Evolutionary conservation across 768 basidiomycete genomes (phyloP), one percentile per base, ranked within the genome.

Genomic region (Amylocystis lapponica): DNA sequence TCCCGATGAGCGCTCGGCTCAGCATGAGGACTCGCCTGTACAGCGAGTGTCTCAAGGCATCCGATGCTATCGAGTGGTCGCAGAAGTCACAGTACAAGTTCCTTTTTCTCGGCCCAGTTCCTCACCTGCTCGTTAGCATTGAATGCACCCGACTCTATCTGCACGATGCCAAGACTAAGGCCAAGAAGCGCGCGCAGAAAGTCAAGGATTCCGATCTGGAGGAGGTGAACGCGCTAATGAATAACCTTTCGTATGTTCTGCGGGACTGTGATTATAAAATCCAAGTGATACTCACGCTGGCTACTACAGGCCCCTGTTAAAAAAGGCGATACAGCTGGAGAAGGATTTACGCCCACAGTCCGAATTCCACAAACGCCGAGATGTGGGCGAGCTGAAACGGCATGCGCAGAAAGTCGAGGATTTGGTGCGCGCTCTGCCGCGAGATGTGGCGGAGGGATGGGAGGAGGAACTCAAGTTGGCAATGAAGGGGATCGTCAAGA

Each of bases 91-190:
- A 26, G 8, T 74, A 77, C 45, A 62, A 60, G 12, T 41, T 54
- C 0, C 54, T 70, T 11, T 73, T 68, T 49, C 53, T 60, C 5
- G 59, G 60, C 37, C 59, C 59, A 14, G 56, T 76, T 7, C 69
- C 72, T 2, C 67, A 63, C 39, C 48, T 75, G 22, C 54, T 73
- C 3, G 48, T 69, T 2, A 71, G 66, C 47, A 58, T 76, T 22
- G 67, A 75, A 36, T 40, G 54, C n/a, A 52, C 58, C 17, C 53
- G 63, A 9, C 26, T 50, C 2, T 21, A 57, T 16, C 48, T 63
- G 7, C 30, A 54, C 30, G 36, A 53, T 13, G 47, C 55, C 38
- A 73, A 72, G 56, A 45, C 16, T 5, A 50, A 53, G 19, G 52
- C 56, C 2, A 73, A 66, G 40, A 54, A 58, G 31, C 56, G 54